A percentile compares a stretch with the other conserved stretches of the same genome.
These are phyloP conservation scores for Rhododendron henanense DNA, from an alignment of 148 eudicot genomes.

Conservation along the genomic window DNA sequence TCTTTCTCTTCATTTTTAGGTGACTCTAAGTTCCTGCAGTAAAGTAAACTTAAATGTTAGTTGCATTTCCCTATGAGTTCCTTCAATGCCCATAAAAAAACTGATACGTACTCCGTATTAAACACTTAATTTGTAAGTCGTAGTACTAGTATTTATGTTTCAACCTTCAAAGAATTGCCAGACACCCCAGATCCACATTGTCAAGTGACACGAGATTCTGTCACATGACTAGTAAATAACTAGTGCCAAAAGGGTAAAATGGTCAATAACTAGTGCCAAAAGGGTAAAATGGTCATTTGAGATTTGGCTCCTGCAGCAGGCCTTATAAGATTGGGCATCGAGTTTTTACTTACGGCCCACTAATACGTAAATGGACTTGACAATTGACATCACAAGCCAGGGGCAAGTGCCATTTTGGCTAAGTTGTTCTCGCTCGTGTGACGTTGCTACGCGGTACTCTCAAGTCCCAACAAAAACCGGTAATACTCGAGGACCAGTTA, in stretches of 20 bases:
- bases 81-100: constrained; percentile 22
- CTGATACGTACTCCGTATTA: background rate
- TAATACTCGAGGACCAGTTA: too few species aligned
- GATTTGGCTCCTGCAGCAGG: background rate
- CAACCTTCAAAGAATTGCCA: constrained; percentile 13
- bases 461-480: too few species aligned
- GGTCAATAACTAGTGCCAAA: too few species aligned
- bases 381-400: background rate
- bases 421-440: background rate
- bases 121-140: background rate
- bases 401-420: background rate
- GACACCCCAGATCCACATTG: background rate
- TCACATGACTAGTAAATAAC: background rate
- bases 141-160: constrained; percentile 7
- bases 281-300: too few species aligned
- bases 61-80: constrained; percentile 24
- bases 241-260: background rate
- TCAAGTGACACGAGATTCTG: constrained; percentile 10
- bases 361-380: background rate
- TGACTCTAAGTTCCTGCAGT: background rate
- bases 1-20: background rate
- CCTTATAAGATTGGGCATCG: background rate
- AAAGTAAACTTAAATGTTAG: background rate
- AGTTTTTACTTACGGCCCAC: background rate
- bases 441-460: too few species aligned